These are phyloP conservation scores for Mycena leptocephala DNA, from an alignment of 768 basidiomycete species.

Conservation along the genomic window DNA sequence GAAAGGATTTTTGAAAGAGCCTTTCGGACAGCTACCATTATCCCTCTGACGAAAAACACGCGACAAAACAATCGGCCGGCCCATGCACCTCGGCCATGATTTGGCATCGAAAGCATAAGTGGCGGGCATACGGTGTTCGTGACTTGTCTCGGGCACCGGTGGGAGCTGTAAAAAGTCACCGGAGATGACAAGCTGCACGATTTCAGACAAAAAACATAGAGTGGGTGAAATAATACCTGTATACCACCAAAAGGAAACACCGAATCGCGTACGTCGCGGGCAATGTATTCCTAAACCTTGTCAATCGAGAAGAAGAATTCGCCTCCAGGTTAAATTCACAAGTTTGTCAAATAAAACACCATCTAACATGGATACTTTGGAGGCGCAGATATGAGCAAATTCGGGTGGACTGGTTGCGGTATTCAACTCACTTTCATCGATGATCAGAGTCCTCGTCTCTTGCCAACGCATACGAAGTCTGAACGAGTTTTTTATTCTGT, in stretches of 20 bases:
- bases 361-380: constrained; percentile 83
- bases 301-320: not conserved
- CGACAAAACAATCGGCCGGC: constrained; percentile 61
- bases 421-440: constrained; percentile 76
- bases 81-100: constrained; percentile 72
- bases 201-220: not conserved
- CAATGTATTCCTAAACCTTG: constrained; percentile 54
- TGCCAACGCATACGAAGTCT: constrained; percentile 64
- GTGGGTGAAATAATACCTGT: constrained; percentile 57
- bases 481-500: constrained; percentile 45
- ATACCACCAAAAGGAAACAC: constrained; percentile 77
- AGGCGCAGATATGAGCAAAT: not conserved
- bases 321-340: not conserved
- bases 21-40: constrained; percentile 51
- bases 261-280: constrained; percentile 58
- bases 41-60: constrained; percentile 86
- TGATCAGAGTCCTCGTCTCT: constrained; percentile 68
- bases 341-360: constrained; percentile 81
- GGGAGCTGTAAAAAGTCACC: constrained; percentile 91
- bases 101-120: constrained; percentile 79
- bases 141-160: constrained; percentile 69
- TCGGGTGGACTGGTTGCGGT: not conserved
- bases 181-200: constrained; percentile 74
- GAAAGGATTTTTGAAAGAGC: not conserved
- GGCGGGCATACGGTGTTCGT: constrained; percentile 59